A percentile compares a stretch with the other conserved stretches of the same genome.
Evolutionary conservation across 2,329 filamentous ascomycete genomes (phyloP).

Genomic region (Eutypa lata): DNA sequence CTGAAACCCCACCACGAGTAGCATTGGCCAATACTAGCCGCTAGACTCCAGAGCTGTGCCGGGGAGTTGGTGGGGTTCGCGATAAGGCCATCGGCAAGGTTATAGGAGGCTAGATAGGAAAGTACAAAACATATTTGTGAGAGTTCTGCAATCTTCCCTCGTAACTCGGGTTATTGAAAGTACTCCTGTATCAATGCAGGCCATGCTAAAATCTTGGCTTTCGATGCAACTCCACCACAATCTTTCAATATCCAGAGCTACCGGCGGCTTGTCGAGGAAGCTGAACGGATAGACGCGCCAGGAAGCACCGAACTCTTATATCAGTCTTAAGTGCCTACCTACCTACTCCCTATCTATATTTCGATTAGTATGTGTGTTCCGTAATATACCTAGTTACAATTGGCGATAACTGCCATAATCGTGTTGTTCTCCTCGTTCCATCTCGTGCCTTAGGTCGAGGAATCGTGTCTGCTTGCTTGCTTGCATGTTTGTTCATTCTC

Average conservation of each 20-base stretch:
- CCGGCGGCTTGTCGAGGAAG: background rate
- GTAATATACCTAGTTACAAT: too few species aligned
- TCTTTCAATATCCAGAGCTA: background rate
- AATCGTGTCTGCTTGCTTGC: background rate
- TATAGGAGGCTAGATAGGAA: background rate
- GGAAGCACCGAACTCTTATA: too few species aligned
- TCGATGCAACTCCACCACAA: background rate
- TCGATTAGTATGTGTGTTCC: too few species aligned
- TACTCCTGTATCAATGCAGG: too few species aligned
- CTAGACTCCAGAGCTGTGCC: background rate
- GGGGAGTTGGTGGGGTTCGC: background rate
- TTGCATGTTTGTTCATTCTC: background rate
- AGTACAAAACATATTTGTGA: background rate
- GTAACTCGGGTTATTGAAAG: background rate
- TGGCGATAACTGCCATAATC: too few species aligned
- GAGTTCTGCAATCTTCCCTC: background rate
- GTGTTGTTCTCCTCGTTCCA: too few species aligned
- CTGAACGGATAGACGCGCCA: background rate
- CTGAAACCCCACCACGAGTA: background rate
- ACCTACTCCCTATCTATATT: too few species aligned
- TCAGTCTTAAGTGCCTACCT: too few species aligned
- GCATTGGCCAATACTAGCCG: background rate
- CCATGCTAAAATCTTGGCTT: too few species aligned
- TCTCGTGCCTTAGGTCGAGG: background rate
- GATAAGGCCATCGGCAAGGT: background rate